Percentiles rank a stretch among this genome's conserved stretches.
phyloP scores from a whole-genome alignment of 768 basidiomycete species.

The Termitomyces sp. region DNA sequence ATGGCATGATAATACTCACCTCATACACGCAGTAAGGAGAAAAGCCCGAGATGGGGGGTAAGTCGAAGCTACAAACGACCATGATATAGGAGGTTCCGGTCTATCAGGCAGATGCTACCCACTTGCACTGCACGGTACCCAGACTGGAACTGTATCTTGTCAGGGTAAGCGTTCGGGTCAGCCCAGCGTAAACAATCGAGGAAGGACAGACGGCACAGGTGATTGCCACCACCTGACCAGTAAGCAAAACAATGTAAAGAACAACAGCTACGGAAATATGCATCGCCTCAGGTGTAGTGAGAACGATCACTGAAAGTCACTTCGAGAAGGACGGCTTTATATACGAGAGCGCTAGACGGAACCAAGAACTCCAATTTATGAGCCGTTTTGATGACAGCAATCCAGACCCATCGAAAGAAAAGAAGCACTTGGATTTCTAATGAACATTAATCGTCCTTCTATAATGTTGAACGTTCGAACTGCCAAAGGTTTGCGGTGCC shows the following conservation, averaged over 20 bases:
- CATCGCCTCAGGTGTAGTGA: not conserved
- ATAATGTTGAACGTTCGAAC: not conserved
- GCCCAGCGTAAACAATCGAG: slow-evolving; percentile 6
- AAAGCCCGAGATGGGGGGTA: slow-evolving; percentile 4
- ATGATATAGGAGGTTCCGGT: not conserved
- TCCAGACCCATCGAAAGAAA: not conserved
- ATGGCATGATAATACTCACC: not conserved
- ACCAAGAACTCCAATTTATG: not conserved
- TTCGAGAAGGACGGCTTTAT: not conserved
- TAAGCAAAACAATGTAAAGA: slow-evolving; percentile 1
- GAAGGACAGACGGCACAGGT: slow-evolving; percentile 9
- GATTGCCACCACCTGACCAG: slow-evolving; percentile 1
- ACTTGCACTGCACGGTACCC: slow-evolving; percentile 10
- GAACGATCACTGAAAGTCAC: not conserved
- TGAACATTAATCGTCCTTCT: not conserved
- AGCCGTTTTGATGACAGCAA: not conserved
- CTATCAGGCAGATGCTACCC: not conserved
- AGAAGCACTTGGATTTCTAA: not conserved
- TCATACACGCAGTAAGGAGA: slow-evolving; percentile 2
- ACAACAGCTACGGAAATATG: not conserved
- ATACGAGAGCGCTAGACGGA: not conserved
- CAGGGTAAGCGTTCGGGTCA: slow-evolving; percentile 6
- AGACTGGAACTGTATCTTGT: slow-evolving; percentile 3
- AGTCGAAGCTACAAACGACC: not conserved
- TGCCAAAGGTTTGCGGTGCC: not conserved